Evolutionary conservation across 1,139 yeast species (phyloP).

Genomic region (Lodderomyces elongisporus): DNA sequence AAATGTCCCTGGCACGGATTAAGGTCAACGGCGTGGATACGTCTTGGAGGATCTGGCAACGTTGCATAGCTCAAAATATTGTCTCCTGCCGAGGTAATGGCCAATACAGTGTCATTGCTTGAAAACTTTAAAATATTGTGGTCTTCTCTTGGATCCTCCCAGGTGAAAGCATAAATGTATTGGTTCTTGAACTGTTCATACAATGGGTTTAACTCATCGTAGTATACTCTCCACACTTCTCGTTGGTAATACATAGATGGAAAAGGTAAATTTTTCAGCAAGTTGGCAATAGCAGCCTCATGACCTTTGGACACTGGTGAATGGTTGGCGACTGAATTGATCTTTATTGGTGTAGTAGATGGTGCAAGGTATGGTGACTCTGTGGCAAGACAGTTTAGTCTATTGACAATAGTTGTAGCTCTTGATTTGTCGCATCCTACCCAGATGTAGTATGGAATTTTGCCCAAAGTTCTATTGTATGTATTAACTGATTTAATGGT

Average conservation of each 20-base stretch:
- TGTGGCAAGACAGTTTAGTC: slow-evolving; percentile 69
- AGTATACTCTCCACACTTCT: slow-evolving; percentile 75
- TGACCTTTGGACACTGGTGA: slow-evolving; percentile 59
- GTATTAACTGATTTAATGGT: slow-evolving; percentile 69
- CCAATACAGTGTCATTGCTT: slow-evolving; percentile 66
- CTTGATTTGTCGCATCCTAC: slow-evolving; percentile 69
- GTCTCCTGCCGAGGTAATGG: slow-evolving; percentile 85
- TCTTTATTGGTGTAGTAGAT: slow-evolving; percentile 20
- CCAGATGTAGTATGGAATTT: slow-evolving; percentile 80
- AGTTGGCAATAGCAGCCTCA: slow-evolving; percentile 65
- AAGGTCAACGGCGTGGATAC: slow-evolving; percentile 80
- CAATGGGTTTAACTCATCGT: slow-evolving; percentile 63
- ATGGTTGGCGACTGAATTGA: slow-evolving; percentile 13
- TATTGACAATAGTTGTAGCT: slow-evolving; percentile 54
- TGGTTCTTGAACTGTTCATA: slow-evolving; percentile 71
- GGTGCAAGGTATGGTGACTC: slow-evolving; percentile 81
- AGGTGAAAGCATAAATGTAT: slow-evolving; percentile 80
- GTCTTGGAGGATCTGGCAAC: slow-evolving; percentile 64
- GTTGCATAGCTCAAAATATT: slow-evolving; percentile 70
- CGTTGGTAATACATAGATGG: slow-evolving; percentile 75
- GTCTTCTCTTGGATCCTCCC: slow-evolving; percentile 90
- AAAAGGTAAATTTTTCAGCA: slow-evolving; percentile 63
- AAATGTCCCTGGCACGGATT: slow-evolving; percentile 81
- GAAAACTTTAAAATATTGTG: slow-evolving; percentile 57
- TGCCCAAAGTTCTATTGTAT: slow-evolving; percentile 60